phyloP scores from a whole-genome alignment of 805 yeast genomes.

The Cephaloascus fragrans region DNA sequence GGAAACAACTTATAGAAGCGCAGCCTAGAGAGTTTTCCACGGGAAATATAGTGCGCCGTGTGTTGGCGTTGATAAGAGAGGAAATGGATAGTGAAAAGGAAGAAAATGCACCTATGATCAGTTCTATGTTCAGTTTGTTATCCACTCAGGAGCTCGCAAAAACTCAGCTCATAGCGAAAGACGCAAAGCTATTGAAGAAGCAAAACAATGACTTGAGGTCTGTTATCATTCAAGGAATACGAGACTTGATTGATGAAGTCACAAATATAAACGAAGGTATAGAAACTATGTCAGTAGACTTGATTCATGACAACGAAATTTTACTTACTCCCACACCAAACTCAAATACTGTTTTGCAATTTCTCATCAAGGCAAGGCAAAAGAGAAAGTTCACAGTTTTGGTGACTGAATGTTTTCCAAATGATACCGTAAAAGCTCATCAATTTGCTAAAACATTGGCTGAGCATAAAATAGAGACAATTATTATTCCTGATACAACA shows the following conservation, averaged over 20 bases:
- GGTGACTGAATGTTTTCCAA: slow-evolving; percentile 89
- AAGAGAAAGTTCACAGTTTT: slow-evolving; percentile 88
- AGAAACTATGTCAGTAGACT: slow-evolving; percentile 82
- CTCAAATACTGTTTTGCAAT: slow-evolving; percentile 80
- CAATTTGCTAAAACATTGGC: slow-evolving; percentile 71
- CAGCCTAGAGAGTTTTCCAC: slow-evolving; percentile 84
- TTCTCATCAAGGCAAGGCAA: slow-evolving; percentile 74
- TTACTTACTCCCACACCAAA: slow-evolving; percentile 91
- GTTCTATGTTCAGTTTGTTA: slow-evolving; percentile 81
- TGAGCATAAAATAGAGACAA: slow-evolving; percentile 79
- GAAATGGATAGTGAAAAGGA: slow-evolving; percentile 50
- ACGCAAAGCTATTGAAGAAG: slow-evolving; percentile 22
- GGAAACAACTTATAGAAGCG: slow-evolving; percentile 59
- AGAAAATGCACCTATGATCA: slow-evolving; percentile 45
- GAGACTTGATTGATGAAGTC: slow-evolving; percentile 87
- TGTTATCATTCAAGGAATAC: slow-evolving; percentile 82
- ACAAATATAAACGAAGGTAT: slow-evolving; percentile 83
- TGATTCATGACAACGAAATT: slow-evolving; percentile 87
- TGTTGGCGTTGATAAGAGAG: slow-evolving; percentile 78
- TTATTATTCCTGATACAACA: slow-evolving; percentile 86
- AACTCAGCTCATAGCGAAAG: slow-evolving; percentile 7
- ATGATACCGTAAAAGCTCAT: slow-evolving; percentile 70
- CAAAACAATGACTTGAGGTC: slow-evolving; percentile 65
- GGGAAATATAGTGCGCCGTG: slow-evolving; percentile 87
- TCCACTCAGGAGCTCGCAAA: slow-evolving; percentile 29